phyloP scores from a whole-genome alignment of 345 rosid species.

The Bruguiera sexangula region DNA sequence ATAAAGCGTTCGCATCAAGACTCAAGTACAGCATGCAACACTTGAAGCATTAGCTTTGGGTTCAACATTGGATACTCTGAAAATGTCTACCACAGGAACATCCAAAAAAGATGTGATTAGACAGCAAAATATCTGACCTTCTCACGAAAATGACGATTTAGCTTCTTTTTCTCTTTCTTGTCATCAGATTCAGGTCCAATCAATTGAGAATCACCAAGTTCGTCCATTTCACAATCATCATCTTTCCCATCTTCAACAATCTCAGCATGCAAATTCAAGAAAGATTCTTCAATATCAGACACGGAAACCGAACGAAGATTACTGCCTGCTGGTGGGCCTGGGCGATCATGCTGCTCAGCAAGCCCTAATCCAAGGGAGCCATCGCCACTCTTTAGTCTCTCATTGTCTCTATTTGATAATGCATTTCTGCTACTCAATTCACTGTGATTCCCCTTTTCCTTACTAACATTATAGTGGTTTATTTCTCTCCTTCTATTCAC shows the following conservation, averaged over 20 bases:
- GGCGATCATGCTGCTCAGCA: slow-evolving; percentile 56
- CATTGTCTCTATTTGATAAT: slow-evolving; percentile 15
- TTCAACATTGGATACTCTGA: not conserved
- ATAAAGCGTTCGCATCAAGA: slow-evolving; percentile 3
- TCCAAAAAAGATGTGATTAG: slow-evolving; percentile 4
- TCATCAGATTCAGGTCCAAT: slow-evolving; percentile 49
- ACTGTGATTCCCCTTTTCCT: slow-evolving; percentile 26
- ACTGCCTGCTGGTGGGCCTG: slow-evolving; percentile 55
- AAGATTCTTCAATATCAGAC: slow-evolving; percentile 45
- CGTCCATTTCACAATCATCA: slow-evolving; percentile 41
- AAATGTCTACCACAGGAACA: slow-evolving; percentile 1
- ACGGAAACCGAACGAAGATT: slow-evolving; percentile 50
- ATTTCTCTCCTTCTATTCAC: slow-evolving; percentile 29
- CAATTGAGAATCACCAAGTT: slow-evolving; percentile 49
- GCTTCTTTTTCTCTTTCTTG: slow-evolving; percentile 42
- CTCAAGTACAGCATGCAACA: too few species aligned
- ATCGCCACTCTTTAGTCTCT: slow-evolving; percentile 20
- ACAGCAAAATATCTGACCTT: slow-evolving; percentile 15
- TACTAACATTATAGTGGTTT: slow-evolving; percentile 31
- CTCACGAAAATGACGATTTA: slow-evolving; percentile 30
- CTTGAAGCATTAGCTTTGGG: not conserved
- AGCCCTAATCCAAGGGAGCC: slow-evolving; percentile 32
- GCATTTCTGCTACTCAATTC: slow-evolving; percentile 27
- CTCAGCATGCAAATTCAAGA: slow-evolving; percentile 32
- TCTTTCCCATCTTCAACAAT: slow-evolving; percentile 21